Base-by-base conservation (phyloP, 2,329 filamentous ascomycete genomes). In the Phaeomoniella chlamydospora region DNA sequence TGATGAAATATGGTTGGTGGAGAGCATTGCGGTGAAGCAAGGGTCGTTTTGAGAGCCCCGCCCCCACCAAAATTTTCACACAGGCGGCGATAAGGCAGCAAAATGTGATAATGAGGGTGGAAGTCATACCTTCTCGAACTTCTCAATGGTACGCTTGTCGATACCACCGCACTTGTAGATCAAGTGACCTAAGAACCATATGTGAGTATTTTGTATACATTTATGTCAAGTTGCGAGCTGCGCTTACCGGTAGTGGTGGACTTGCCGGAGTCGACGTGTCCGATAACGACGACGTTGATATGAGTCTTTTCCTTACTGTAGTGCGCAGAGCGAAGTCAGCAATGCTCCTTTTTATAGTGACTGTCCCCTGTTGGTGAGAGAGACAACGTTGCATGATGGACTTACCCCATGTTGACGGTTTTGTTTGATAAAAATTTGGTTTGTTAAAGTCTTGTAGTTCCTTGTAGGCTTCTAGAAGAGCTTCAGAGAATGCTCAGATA, bases 121-220 rank as follows among this genome's bases (percentile, higher is more conserved):
- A 34, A 39, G 35, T 63, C 77, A 64, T 69, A 92, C 86, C 85
- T 98, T 98, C 87, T 98, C 90, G 80, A 98, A 98, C 83, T 98
- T 98, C 82, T 98, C 90, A 66, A 98, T 98, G 69, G 88, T 96
- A 86, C 90, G 88, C 78, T 88, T 86, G 84, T 98, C 90, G 64
- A 96, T 98, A 85, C 90, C 90, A 81, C 90, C 90, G 77, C 90
- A 96, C 82, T 98, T 88, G 86, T 96, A 96, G 83, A 98, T 96
- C 79, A 98, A 80, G 75, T 88, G 79, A 67, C 79, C 77, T 81
- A 64, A 65, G 53, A 34, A 6, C 6, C 11, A 17, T 17, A 10
- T n/a, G 56, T 50, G 52, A 55, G 43, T 34, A 12, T 18, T 15
- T 13, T 34, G 32, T 34, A 14, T n/a, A 32, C 6, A 17, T 34